A percentile compares a stretch with the other conserved stretches of the same genome.
phyloP scores from a whole-genome alignment of 495 filamentous ascomycete species.

The Aspergillus kassunensis region DNA sequence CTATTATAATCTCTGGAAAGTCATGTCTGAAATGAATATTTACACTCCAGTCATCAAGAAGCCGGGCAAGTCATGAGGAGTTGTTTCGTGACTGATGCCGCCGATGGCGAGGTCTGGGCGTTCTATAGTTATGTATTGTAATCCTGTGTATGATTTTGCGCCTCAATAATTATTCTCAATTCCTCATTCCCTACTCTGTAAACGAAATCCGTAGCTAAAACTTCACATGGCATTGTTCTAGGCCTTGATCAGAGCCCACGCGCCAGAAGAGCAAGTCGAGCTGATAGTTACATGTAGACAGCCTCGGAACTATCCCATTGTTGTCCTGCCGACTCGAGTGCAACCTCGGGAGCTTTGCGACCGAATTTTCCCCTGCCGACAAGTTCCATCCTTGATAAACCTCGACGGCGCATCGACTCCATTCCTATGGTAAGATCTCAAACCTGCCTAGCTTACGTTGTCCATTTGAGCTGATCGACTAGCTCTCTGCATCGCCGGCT shows the following conservation, averaged over 20 bases:
- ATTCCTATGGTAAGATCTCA: slow-evolving; percentile 7
- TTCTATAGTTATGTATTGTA: neutral
- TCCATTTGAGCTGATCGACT: slow-evolving; percentile 10
- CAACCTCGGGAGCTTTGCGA: slow-evolving; percentile 8
- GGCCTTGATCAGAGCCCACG: too few relatives aligned
- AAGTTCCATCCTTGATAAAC: slow-evolving; percentile 11
- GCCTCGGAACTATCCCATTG: neutral
- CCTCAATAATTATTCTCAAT: neutral
- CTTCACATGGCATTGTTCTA: neutral
- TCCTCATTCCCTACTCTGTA: too few relatives aligned
- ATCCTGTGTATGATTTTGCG: neutral
- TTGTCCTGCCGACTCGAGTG: slow-evolving; percentile 1
- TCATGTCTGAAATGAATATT: neutral
- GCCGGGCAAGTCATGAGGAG: neutral
- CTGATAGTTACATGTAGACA: neutral
- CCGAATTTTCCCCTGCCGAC: slow-evolving; percentile 9
- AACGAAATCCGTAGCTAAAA: neutral
- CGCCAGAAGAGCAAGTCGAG: too few relatives aligned
- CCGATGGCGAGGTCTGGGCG: neutral
- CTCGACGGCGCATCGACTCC: slow-evolving; percentile 3
- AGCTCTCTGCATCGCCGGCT: slow-evolving; percentile 10
- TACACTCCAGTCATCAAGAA: neutral
- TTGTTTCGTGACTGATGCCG: slow-evolving; percentile 1
- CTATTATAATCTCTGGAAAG: neutral
- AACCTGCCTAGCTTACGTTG: neutral